phyloP scores from a whole-genome alignment of 176 grass and related monocot species.

The Raddia guianensis region DNA sequence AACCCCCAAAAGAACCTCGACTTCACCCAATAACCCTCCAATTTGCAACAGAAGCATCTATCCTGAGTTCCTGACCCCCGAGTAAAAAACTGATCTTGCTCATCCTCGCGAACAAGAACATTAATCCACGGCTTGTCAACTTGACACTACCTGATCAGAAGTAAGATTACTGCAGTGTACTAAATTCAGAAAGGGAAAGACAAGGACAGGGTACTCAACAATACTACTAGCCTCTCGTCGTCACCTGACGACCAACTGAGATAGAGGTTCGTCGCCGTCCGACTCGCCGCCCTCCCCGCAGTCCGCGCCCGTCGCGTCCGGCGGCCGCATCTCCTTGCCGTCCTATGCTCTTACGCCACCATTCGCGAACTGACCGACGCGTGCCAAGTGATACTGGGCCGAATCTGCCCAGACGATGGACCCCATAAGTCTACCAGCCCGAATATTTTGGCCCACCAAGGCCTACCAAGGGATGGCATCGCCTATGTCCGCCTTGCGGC shows the following conservation, averaged over 20 bases:
- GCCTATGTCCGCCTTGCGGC: too few relatives aligned
- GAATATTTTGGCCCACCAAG: background rate
- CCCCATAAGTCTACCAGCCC: background rate
- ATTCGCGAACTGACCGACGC: background rate
- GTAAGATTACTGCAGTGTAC: background rate
- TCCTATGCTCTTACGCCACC: background rate
- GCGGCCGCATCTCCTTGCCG: background rate
- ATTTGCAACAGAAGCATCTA: background rate
- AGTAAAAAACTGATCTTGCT: background rate
- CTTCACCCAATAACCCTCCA: background rate
- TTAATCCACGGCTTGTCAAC: background rate
- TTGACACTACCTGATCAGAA: background rate
- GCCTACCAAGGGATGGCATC: too few relatives aligned
- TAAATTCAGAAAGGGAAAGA: background rate
- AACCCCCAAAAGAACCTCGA: background rate
- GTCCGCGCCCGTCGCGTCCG: constrained; percentile 14
- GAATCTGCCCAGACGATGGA: background rate
- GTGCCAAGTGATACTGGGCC: background rate
- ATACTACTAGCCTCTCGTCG: background rate
- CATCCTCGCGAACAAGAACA: background rate
- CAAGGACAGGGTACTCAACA: background rate
- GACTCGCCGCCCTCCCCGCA: constrained; percentile 3
- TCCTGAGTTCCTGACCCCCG: background rate
- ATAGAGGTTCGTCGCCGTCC: constrained; percentile 36
- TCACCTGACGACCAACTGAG: constrained; percentile 58